Evolutionary conservation across 257 asterid species (phyloP), one percentile per base, ranked within the genome.

Genomic region (Coffea canephora): DNA sequence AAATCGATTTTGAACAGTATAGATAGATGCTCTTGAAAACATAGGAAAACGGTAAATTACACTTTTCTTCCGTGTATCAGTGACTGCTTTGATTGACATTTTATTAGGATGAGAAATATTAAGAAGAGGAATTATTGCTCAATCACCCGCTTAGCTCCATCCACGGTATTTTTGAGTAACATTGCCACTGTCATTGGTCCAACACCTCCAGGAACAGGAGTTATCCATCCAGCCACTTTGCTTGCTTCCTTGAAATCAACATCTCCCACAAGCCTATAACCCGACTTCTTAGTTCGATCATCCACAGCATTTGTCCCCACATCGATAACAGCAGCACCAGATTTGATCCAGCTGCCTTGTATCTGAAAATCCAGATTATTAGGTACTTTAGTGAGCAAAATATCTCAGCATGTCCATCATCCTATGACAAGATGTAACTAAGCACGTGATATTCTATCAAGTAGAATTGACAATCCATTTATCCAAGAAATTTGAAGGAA

Each of bases 161-260:
- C 96, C 85, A 92, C 77, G 39, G 98, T 92, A 84, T 95, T 95
- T 92, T 89, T 92, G 21, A 95, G 89, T 27, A 95, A 89, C 99
- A 95, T 92, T 57, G 99, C 98, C 71, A 95, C 97, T 15, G 97
- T 95, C 97, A 93, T 89, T 6, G 99, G 99, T 78, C 99, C 99
- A 41, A 93, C 98, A 4, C 98, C 98, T 69, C 98, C 99, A 0
- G 99, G 97, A 85, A 95, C 99, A 2, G 98, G 99, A 78, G 98
- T 95, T 75, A 95, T 86, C 77, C 90, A 94, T 76, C 97, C 97
- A 21, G 99, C 98, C 27, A 91, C 92, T 74, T 88, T 86, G 76
- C 95, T 86, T 45, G 96, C 99, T 89, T 92, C 97, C 1, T 91
- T 81, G 77, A 81, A 95, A 82, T 93, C 95, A 73, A 94, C 97